Evolutionary conservation across 345 rosid genomes (phyloP), one percentile per base, ranked within the genome.

Genomic region (Euclidium syriacum): DNA sequence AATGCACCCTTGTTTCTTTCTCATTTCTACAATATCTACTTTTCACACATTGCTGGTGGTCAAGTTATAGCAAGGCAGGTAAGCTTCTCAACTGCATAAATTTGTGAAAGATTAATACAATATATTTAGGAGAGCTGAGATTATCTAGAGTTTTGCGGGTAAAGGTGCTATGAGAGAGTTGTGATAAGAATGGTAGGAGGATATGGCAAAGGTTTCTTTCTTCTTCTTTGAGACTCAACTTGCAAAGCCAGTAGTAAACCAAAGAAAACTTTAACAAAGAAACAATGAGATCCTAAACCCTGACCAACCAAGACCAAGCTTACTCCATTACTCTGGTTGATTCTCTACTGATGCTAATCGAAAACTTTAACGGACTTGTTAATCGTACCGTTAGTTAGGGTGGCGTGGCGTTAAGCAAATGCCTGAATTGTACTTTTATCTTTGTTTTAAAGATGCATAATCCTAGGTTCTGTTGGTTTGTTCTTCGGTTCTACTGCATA

Each of bases 11-110:
- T 81, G 76, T 89, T 89, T 75, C 82, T 92, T 20, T 72, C 81
- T 74, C 95, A 92, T 81, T 89, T 83, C 76, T 92, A 89, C 81
- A 92, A 76, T 64, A 82, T 92, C 55, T 89, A 89, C 71, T 92
- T 92, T 67, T 85, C 96, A 0, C 98, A 92, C 58, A 80, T 87
- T 64, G 90, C 88, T 8, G 96, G 91, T 19, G 91, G 96, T 71
- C 90, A 84, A 71, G 96, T 85, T 67, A 82, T 92, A 2, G 73
- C 54, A 42, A 86, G 70, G 67, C 75, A 81, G 94, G 98, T 92
- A 38, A 33, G 58, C 43, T 58, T 52, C 64, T 50, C 16, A 51
- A 46, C 33, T 60, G 15, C 43, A 32, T 32, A 32, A 32, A 5
- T 16, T 19, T 16, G 39, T 47, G 27, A 3, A n/a, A 15, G 32